A percentile compares a stretch with the other conserved stretches of the same genome.
phyloP scores from a whole-genome alignment of 2,329 filamentous ascomycete genomes.

The Arthrobotrys pseudoclavata region DNA sequence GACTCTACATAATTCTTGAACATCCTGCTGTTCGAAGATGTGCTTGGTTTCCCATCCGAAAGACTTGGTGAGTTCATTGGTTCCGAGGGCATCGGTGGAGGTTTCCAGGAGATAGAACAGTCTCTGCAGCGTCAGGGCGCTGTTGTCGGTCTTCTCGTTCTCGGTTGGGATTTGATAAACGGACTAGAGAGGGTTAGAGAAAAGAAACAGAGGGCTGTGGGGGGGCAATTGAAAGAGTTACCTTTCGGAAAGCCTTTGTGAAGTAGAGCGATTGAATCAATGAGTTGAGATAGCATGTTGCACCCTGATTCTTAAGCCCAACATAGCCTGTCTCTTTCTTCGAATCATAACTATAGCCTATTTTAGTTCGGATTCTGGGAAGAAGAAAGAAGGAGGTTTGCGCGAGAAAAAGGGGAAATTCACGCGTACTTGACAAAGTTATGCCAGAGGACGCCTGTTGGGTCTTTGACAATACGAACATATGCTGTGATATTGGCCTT shows the following conservation, averaged over 20 bases:
- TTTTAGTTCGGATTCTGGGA: background rate
- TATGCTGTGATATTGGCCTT: slow-evolving; percentile 85
- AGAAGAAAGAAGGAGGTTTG: slow-evolving; percentile 59
- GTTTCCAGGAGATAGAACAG: slow-evolving; percentile 96
- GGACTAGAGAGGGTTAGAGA: slow-evolving; percentile 71
- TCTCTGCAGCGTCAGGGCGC: slow-evolving; percentile 91
- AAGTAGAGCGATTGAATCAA: slow-evolving; percentile 87
- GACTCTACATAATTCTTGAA: slow-evolving; percentile 95
- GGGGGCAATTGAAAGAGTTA: slow-evolving; percentile 64
- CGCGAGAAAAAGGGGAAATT: slow-evolving; percentile 61
- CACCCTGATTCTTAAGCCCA: slow-evolving; percentile 94
- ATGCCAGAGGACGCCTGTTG: slow-evolving; percentile 90
- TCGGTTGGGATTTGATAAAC: slow-evolving; percentile 98
- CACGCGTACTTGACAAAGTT: slow-evolving; percentile 79
- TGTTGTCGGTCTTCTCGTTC: slow-evolving; percentile 84
- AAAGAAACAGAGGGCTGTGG: background rate
- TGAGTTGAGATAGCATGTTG: slow-evolving; percentile 89
- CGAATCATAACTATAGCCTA: slow-evolving; percentile 80
- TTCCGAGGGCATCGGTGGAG: slow-evolving; percentile 83
- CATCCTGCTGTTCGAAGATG: slow-evolving; percentile 98
- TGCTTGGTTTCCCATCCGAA: slow-evolving; percentile 99
- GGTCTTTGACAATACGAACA: slow-evolving; percentile 84
- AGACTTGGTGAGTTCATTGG: slow-evolving; percentile 92
- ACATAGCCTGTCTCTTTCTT: slow-evolving; percentile 99
- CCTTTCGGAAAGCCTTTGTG: slow-evolving; percentile 93